Conservation (phyloP, 2,329 filamentous ascomycete species). For the Chaetomium olivaceum region DNA sequence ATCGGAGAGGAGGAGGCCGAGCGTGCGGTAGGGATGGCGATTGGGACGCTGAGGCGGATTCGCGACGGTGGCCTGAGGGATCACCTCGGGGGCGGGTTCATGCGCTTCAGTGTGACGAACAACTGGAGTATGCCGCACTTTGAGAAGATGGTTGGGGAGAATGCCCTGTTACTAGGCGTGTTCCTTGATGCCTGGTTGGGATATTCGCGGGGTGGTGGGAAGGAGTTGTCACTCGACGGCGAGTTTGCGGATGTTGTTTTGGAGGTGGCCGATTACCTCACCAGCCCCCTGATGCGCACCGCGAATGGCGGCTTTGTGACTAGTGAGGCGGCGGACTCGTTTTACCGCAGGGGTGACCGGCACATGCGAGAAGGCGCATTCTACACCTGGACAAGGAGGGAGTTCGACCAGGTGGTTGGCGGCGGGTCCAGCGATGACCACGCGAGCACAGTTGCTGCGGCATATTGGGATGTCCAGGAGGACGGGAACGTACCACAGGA, state of each 20-base stretch:
- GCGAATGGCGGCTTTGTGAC: conserved; percentile 76
- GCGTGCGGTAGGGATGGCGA: conserved; percentile 73
- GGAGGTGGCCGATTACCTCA: conserved; percentile 85
- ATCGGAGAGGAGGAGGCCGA: conserved; percentile 78
- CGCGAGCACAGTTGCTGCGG: conserved; percentile 72
- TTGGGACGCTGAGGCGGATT: conserved; percentile 78
- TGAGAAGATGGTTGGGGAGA: conserved; percentile 95
- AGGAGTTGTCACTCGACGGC: conserved; percentile 46
- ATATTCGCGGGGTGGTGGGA: background rate
- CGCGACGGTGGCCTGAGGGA: conserved; percentile 56
- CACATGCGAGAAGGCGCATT: conserved; percentile 90
- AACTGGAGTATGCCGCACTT: conserved; percentile 97
- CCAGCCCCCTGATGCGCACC: conserved; percentile 66
- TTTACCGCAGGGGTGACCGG: conserved; percentile 68
- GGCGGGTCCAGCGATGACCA: conserved; percentile 48
- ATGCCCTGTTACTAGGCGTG: conserved; percentile 78
- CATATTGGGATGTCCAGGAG: conserved; percentile 79
- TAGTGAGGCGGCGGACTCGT: conserved; percentile 87
- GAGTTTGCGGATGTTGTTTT: conserved; percentile 78
- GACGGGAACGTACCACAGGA: conserved; percentile 83
- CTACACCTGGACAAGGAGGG: conserved; percentile 89
- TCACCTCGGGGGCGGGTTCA: conserved; percentile 58
- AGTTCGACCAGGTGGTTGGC: conserved; percentile 76
- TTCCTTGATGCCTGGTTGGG: conserved; percentile 82
- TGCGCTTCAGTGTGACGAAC: conserved; percentile 81